A percentile compares a stretch with the other conserved stretches of the same genome.
Conservation (phyloP, 2,329 filamentous ascomycete genomes). For the Polytolypa hystricis region DNA sequence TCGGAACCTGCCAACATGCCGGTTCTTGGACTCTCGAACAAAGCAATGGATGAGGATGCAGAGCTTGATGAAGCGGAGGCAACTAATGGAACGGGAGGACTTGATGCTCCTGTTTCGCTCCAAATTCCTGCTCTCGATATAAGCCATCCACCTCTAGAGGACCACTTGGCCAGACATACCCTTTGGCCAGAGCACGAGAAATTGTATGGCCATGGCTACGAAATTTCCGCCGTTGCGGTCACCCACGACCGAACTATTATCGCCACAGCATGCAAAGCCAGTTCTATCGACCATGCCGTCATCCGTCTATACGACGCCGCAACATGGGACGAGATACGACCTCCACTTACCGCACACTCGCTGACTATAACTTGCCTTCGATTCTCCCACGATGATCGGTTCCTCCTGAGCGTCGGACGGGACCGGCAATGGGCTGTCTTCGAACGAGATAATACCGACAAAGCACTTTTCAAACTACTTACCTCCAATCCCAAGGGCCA, state of each 20-base stretch:
- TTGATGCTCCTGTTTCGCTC: constrained; percentile 14
- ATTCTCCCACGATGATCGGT: constrained; percentile 64
- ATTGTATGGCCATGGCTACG: constrained; percentile 94
- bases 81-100: constrained; percentile 28
- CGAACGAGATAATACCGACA: constrained; percentile 35
- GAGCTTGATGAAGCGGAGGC: constrained; percentile 24
- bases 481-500: constrained; percentile 74
- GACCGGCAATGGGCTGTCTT: constrained; percentile 90
- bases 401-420: constrained; percentile 76
- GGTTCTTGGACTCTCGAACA: constrained; percentile 90
- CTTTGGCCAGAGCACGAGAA: constrained; percentile 96
- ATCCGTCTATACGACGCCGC: constrained; percentile 81
- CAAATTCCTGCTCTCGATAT: constrained; percentile 52
- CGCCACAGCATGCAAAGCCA: constrained; percentile 87
- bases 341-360: constrained; percentile 71
- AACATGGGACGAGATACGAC: constrained; percentile 77
- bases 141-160: constrained; percentile 72
- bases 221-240: constrained; percentile 77
- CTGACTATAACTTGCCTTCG: constrained; percentile 73
- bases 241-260: constrained; percentile 64
- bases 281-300: constrained; percentile 85
- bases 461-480: constrained; percentile 44
- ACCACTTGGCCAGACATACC: constrained; percentile 77
- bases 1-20: constrained; percentile 91
- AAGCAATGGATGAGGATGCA: constrained; percentile 58